Percentiles rank a stretch among this genome's conserved stretches.
Conservation (phyloP, 2,329 filamentous ascomycete genomes). For the Ophiostoma ips region DNA sequence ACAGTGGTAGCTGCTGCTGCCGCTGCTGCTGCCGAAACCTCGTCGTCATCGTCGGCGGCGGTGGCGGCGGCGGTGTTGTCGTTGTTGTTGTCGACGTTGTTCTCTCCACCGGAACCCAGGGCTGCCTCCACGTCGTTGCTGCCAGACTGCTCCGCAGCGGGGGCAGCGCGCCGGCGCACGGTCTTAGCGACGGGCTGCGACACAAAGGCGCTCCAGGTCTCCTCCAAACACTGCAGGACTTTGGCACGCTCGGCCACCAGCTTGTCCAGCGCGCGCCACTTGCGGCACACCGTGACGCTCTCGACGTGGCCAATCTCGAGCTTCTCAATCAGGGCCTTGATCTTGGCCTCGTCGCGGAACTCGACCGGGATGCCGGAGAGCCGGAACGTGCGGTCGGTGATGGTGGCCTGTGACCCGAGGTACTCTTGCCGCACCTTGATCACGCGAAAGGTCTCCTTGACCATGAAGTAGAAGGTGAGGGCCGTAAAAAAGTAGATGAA, state of each 20-base stretch:
- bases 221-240: slow-evolving; percentile 61
- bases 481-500: slow-evolving; percentile 89
- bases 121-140: not conserved
- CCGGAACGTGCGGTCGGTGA: slow-evolving; percentile 87
- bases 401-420: slow-evolving; percentile 82
- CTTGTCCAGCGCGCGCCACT: slow-evolving; percentile 73
- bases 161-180: not conserved
- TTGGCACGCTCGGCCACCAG: slow-evolving; percentile 53
- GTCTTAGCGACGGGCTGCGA: slow-evolving; percentile 31
- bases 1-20: not conserved
- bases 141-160: slow-evolving; percentile 25
- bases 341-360: slow-evolving; percentile 64
- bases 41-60: not conserved
- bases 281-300: slow-evolving; percentile 67
- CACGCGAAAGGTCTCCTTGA: slow-evolving; percentile 69
- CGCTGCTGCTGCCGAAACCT: not conserved
- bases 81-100: not conserved
- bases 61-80: not conserved
- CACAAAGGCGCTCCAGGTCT: slow-evolving; percentile 68
- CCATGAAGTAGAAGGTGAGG: slow-evolving; percentile 69
- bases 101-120: not conserved
- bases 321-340: slow-evolving; percentile 77
- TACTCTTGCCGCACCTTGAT: slow-evolving; percentile 82
- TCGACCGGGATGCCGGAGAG: slow-evolving; percentile 75
- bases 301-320: slow-evolving; percentile 84